These are phyloP conservation scores for Orbilia brochopaga DNA, from an alignment of 2,329 filamentous ascomycete species.

Conservation along the genomic window DNA sequence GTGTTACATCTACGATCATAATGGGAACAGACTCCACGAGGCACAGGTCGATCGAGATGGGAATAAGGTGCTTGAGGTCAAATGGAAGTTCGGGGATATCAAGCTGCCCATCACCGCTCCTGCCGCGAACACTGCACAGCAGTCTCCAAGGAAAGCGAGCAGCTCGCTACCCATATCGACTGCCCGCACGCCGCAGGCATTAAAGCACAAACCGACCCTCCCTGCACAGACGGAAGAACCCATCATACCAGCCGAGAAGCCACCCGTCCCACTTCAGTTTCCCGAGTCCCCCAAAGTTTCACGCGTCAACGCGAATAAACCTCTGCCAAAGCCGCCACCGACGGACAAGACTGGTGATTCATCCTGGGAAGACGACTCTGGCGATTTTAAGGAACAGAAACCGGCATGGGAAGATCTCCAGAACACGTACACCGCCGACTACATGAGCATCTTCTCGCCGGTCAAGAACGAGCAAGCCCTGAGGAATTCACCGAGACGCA, in stretches of 20 bases:
- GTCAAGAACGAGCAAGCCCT: constrained; percentile 42
- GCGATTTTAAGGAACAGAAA: constrained; percentile 42
- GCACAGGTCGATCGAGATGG: constrained; percentile 52
- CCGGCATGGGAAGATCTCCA: constrained; percentile 45
- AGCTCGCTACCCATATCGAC: constrained; percentile 4
- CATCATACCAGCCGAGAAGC: constrained; percentile 46
- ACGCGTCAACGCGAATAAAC: constrained; percentile 34
- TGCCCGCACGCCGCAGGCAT: constrained; percentile 13
- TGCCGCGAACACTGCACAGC: neutral
- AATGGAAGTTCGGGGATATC: constrained; percentile 53
- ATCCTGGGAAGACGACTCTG: constrained; percentile 33
- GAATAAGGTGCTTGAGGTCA: constrained; percentile 53
- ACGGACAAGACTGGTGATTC: constrained; percentile 16
- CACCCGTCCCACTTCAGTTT: constrained; percentile 30
- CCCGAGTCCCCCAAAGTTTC: constrained; percentile 31
- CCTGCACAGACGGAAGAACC: constrained; percentile 23
- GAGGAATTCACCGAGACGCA: constrained; percentile 36
- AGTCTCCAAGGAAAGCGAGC: constrained; percentile 22
- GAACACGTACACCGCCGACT: constrained; percentile 43
- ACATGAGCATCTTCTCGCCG: constrained; percentile 50
- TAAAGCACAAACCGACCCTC: constrained; percentile 10
- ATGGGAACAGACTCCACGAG: constrained; percentile 54
- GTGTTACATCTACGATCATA: constrained; percentile 54
- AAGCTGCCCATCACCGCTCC: constrained; percentile 21
- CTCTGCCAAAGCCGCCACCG: constrained; percentile 31